Evolutionary conservation across 2,329 filamentous ascomycete species (phyloP), one percentile per base, ranked within the genome.

Genomic region (Fulvia fulva): DNA sequence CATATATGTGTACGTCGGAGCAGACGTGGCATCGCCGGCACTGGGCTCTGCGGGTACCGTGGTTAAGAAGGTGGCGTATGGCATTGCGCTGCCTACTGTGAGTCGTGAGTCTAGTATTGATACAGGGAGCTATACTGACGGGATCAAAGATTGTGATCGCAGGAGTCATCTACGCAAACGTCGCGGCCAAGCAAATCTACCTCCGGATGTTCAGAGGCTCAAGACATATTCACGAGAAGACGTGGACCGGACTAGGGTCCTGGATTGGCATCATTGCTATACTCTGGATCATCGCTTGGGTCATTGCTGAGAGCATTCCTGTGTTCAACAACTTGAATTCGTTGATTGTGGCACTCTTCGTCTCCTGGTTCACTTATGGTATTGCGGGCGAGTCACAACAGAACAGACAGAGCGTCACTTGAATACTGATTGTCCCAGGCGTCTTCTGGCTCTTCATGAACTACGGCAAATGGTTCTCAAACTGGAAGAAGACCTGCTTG

Each of bases 301-400:
- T 89, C 60, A 86, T 90, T 60, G 85, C 87, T 5, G 82, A 87
- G 69, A 82, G 84, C 0, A 87, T 90, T n/a, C 88, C 87, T 0
- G 82, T 85, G 53, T 90, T 90, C 75, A 85, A 85, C 68, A 80
- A 84, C 55, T 75, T 90, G 9, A 76, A 90, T 19, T 83, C 83
- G 2, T 73, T 90, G 47, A 84, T 88, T 56, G 71, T 64, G 14
- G 67, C 84, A 1, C 72, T 88, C 2, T 88, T 89, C 61, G 83
- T 81, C 6, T 83, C 79, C 53, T 88, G 86, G 85, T 89, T 88
- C 46, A 59, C 57, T 5, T 59, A 56, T 34, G 56, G 56, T 34
- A 22, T 57, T 11, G 37, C 55, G 7, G 51, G 56, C 51, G 25
- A 50, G 45, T 51, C 2, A 34, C 9, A 4, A 14, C 23, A 4